Base-by-base conservation (phyloP, 345 rosid genomes). In the Populus simonii region DNA sequence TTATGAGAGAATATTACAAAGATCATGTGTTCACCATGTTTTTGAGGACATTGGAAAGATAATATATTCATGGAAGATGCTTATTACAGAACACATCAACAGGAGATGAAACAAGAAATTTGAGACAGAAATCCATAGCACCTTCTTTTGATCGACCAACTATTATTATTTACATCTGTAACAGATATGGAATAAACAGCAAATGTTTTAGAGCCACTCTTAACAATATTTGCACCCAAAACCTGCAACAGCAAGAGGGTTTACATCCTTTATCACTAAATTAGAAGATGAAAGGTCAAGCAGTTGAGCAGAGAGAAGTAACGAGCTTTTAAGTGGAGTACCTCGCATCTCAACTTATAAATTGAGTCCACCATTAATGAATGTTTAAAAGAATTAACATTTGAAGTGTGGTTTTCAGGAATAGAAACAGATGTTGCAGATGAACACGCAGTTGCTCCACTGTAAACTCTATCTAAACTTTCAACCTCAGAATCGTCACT, bases 91-190 rank as follows among this genome's bases (percentile, higher is more conserved):
- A 49, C 59, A 59, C n/a, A 75, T 29, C 59, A 71, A 35, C 29
- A 29, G 29, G 76, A 66, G 55, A 69, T 45, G 75, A 79, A 75
- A 66, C 55, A 73, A 76, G 69, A 87, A 72, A 79, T n/a, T 51
- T 74, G 68, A 68, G 22, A 79, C 67, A 67, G 68, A 77, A 74
- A 77, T 66, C 27, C 66, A 66, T 61, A 25, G 72, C 83, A 96
- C 99, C 99, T 96, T 91, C 99, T 87, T 91, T 96, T 96, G 89
- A 96, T 92, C 29, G 98, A 94, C 99, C 99, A 96, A 82, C 91
- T 85, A 85, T 92, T 90, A 77, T 83, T 89, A 81, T 89, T 89
- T 80, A 87, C 90, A 85, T 94, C 98, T 31, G 97, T 87, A 74
- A 92, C 99, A 72, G 99, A 86, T 83, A 96, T 78, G 75, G 98